Evolutionary conservation across 192 early-diverging fungal genomes (phyloP), one percentile per base, ranked within the genome.

Genomic region (Kickxella alabastrina): DNA sequence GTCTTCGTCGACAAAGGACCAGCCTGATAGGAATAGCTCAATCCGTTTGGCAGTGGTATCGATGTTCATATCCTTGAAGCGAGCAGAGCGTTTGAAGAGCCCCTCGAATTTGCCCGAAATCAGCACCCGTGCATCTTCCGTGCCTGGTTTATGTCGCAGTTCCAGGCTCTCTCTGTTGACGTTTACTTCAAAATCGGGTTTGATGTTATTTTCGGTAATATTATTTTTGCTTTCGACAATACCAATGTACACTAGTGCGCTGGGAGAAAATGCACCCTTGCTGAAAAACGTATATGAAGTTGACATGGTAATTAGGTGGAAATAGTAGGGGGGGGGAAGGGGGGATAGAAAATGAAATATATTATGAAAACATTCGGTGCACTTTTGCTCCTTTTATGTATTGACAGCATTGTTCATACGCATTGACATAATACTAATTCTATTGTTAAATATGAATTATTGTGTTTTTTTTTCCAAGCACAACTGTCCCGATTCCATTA

Each of bases 221-320:
- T n/a, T n/a, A n/a, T n/a, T n/a, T n/a, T n/a, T n/a, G 31, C 12
- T 32, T 6, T 32, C 31, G 31, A 32, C 6, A 6, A 12, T 8
- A 14, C 35, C 22, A 10, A 25, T 24, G 18, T 24, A 51, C 6
- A 51, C 36, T 1, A 51, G 49, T 23, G 49, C 49, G 13, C 37
- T 23, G n/a, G 21, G 49, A 4, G 37, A 40, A 23, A 51, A 39
- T 4, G 17, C 22, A 35, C 49, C 36, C 13, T 39, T 26, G 17
- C 37, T 51, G 49, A 24, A 51, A 2, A 51, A 35, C 1, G 49
- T 39, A n/a, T 37, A 39, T 4, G 47, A n/a, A n/a, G n/a, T n/a
- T n/a, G n/a, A n/a, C n/a, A n/a, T n/a, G n/a, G n/a, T n/a, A n/a
- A n/a, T n/a, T 31, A 13, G 10, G 15, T 10, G 47, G 19, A 28